Conservation (phyloP, 352 stramenopile genomes). For the Pythium periplocum region DNA sequence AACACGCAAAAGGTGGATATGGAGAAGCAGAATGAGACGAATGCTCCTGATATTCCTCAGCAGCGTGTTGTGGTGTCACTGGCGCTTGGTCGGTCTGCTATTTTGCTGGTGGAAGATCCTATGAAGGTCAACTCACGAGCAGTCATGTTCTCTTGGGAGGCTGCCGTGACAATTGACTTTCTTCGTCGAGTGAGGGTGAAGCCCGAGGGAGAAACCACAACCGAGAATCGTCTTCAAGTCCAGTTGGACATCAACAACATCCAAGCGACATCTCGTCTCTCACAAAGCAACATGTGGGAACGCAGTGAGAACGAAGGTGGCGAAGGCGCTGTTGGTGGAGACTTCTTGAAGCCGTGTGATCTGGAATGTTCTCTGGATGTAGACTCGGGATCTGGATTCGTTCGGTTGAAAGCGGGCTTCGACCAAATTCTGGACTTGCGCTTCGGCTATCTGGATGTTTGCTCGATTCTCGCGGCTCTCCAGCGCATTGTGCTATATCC, state of each 20-base stretch:
- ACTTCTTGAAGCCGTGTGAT: conserved; percentile 76
- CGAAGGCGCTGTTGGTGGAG: conserved; percentile 31
- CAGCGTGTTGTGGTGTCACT: conserved; percentile 34
- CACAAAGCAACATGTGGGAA: conserved; percentile 64
- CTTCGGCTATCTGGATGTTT: conserved; percentile 83
- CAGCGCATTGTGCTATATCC: conserved; percentile 49
- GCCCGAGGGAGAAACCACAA: conserved; percentile 12
- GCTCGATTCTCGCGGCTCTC: conserved; percentile 52
- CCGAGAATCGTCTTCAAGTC: conserved; percentile 58
- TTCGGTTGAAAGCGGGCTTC: conserved; percentile 64
- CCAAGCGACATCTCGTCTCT: conserved; percentile 70
- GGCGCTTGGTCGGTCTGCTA: conserved; percentile 52
- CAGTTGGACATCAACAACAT: conserved; percentile 59
- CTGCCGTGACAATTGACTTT: conserved; percentile 54
- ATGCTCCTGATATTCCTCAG: conserved; percentile 23
- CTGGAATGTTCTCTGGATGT: conserved; percentile 68
- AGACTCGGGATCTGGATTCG: conserved; percentile 52
- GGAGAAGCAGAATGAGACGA: neutral
- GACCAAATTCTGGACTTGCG: conserved; percentile 75
- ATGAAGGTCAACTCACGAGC: conserved; percentile 62
- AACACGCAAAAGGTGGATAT: conserved; percentile 1
- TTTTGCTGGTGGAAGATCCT: conserved; percentile 74
- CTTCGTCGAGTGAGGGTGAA: conserved; percentile 28
- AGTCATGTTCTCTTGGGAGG: conserved; percentile 81
- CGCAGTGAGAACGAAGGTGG: conserved; percentile 18